These are phyloP conservation scores for Yamadazyma spencermartinsiae DNA, from an alignment of 1,139 yeast genomes.

Conservation along the genomic window DNA sequence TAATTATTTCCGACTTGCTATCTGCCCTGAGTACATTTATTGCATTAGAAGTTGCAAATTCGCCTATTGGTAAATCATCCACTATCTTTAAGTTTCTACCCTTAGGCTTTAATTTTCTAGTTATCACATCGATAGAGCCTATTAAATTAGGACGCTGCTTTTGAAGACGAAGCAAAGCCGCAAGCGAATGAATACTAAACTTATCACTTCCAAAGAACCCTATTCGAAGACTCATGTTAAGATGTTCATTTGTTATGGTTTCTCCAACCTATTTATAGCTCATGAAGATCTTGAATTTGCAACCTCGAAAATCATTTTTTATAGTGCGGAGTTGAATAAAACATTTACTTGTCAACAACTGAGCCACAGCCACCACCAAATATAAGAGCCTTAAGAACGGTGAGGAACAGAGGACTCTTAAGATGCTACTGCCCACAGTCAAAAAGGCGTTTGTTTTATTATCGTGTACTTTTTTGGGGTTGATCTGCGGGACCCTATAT, in stretches of 20 bases:
- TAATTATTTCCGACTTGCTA: conserved; percentile 50
- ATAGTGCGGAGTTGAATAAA: not conserved
- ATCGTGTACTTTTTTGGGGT: conserved; percentile 51
- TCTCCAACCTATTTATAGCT: too few species aligned
- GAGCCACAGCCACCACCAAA: not conserved
- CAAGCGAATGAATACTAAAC: conserved; percentile 65
- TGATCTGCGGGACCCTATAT: conserved; percentile 63
- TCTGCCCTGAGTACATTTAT: conserved; percentile 61
- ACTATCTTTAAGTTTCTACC: conserved; percentile 59
- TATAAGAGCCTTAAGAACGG: too few species aligned
- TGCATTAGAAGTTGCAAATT: conserved; percentile 31
- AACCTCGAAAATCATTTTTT: conserved; percentile 2
- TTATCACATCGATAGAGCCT: conserved; percentile 55
- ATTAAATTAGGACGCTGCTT: conserved; percentile 25
- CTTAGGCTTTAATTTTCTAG: conserved; percentile 66
- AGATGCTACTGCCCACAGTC: conserved; percentile 25
- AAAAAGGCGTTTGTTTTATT: conserved; percentile 38
- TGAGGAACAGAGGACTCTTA: not conserved
- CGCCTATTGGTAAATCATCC: conserved; percentile 58
- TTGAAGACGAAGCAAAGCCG: conserved; percentile 38
- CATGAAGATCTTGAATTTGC: not conserved
- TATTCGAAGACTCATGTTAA: conserved; percentile 21
- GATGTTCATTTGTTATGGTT: too few species aligned
- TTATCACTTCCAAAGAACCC: conserved; percentile 83
- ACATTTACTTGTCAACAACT: not conserved